Conservation (phyloP, 1,284 basidiomycete species). For the Ustilago curta region DNA sequence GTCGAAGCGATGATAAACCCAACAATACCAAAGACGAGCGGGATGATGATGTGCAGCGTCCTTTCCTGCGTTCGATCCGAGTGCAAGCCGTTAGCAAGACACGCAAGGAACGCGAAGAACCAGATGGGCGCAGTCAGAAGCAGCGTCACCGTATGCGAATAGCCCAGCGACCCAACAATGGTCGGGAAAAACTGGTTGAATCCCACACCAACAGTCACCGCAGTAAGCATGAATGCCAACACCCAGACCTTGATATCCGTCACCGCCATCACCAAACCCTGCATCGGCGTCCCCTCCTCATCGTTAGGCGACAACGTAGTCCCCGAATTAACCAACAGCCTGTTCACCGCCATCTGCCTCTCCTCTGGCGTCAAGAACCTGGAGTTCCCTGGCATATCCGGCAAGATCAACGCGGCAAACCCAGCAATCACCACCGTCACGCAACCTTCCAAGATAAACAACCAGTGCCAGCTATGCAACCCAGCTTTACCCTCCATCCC, state of each 20-base stretch:
- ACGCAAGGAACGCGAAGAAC: constrained; percentile 56
- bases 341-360: constrained; percentile 43
- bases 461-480: constrained; percentile 55
- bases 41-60: constrained; percentile 50
- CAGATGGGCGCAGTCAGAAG: constrained; percentile 55
- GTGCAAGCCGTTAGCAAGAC: constrained; percentile 56
- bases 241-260: constrained; percentile 56
- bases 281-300: constrained; percentile 72
- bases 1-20: constrained; percentile 60
- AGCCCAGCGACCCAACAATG: constrained; percentile 52
- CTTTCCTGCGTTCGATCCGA: constrained; percentile 51
- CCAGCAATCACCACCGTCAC: constrained; percentile 45
- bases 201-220: constrained; percentile 30
- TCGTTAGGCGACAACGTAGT: constrained; percentile 73
- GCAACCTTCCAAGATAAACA: constrained; percentile 59
- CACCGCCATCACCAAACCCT: constrained; percentile 48
- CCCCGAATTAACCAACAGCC: constrained; percentile 73
- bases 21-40: constrained; percentile 43
- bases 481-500: constrained; percentile 43
- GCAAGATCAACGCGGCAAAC: constrained; percentile 41
- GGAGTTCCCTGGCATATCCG: constrained; percentile 58
- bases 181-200: constrained; percentile 68
- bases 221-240: constrained; percentile 51
- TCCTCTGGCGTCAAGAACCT: constrained; percentile 47
- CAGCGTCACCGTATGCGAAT: constrained; percentile 48